Conservation (phyloP, 2,329 filamentous ascomycete species). For the Colletotrichum siamense region DNA sequence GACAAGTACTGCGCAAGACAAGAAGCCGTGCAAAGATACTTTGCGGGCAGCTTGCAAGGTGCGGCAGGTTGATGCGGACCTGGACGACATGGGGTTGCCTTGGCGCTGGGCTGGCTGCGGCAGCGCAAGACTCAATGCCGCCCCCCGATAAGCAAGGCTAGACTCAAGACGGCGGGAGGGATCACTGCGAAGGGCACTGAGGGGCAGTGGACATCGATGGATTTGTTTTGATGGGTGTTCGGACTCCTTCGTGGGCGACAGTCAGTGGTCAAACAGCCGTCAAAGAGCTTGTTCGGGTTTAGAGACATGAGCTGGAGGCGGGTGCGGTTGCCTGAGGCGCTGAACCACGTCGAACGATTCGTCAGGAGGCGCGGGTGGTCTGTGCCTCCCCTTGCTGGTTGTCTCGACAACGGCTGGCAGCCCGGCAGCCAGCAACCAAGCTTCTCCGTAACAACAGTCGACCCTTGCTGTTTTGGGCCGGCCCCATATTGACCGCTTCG, state of each 20-base stretch:
- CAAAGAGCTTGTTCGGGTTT: background rate
- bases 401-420: slow-evolving; percentile 23
- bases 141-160: background rate
- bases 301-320: background rate
- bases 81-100: slow-evolving; percentile 8
- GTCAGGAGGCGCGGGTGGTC: slow-evolving; percentile 5
- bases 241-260: background rate
- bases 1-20: background rate
- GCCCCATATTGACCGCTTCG: slow-evolving; percentile 20
- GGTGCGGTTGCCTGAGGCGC: slow-evolving; percentile 19
- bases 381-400: slow-evolving; percentile 16
- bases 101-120: background rate
- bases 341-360: background rate
- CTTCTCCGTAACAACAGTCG: slow-evolving; percentile 11
- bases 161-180: background rate
- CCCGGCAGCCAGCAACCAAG: slow-evolving; percentile 16
- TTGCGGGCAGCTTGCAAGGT: background rate
- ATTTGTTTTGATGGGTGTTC: slow-evolving; percentile 2
- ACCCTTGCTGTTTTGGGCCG: slow-evolving; percentile 23
- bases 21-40: background rate
- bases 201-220: background rate
- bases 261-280: slow-evolving; percentile 10
- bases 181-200: background rate
- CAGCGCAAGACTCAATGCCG: background rate
- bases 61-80: background rate